Percentiles rank a stretch among this genome's conserved stretches.
phyloP scores from a whole-genome alignment of 192 early-diverging fungal species.

The Gamsiella multidivaricata region DNA sequence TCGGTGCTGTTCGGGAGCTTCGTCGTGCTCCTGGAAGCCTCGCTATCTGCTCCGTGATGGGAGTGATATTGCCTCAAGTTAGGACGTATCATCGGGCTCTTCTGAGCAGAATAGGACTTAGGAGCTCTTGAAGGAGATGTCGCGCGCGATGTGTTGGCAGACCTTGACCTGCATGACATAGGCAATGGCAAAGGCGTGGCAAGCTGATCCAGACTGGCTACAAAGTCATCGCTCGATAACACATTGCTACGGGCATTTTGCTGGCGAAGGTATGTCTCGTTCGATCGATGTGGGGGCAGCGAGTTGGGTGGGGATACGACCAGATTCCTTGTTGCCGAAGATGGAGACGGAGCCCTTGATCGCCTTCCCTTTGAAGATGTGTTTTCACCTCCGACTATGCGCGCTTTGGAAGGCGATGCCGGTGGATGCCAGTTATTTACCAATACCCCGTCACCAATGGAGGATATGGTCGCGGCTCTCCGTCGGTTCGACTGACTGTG shows the following conservation, averaged over 20 bases:
- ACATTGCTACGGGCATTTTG: slow-evolving; percentile 8
- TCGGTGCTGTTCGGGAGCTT: no score
- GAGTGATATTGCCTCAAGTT: no score
- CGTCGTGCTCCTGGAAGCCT: no score
- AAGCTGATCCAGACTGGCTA: not conserved
- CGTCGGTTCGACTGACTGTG: not conserved
- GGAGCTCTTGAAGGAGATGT: not conserved
- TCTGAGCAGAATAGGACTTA: no score
- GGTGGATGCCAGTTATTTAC: not conserved
- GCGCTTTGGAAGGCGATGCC: not conserved
- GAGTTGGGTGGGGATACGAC: not conserved
- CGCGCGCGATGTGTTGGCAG: not conserved
- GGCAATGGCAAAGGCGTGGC: not conserved
- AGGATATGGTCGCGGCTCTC: slow-evolving; percentile 9
- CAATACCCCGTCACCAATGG: not conserved
- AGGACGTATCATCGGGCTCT: no score
- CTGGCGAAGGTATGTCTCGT: not conserved
- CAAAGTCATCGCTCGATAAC: not conserved
- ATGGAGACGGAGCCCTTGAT: not conserved
- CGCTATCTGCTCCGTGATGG: no score
- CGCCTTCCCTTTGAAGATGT: not conserved
- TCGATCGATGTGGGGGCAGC: not conserved
- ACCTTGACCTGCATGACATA: not conserved
- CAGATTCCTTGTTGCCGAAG: slow-evolving; percentile 2
- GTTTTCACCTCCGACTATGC: not conserved